phyloP scores from a whole-genome alignment of 345 rosid species.

The Salix arbutifolia region DNA sequence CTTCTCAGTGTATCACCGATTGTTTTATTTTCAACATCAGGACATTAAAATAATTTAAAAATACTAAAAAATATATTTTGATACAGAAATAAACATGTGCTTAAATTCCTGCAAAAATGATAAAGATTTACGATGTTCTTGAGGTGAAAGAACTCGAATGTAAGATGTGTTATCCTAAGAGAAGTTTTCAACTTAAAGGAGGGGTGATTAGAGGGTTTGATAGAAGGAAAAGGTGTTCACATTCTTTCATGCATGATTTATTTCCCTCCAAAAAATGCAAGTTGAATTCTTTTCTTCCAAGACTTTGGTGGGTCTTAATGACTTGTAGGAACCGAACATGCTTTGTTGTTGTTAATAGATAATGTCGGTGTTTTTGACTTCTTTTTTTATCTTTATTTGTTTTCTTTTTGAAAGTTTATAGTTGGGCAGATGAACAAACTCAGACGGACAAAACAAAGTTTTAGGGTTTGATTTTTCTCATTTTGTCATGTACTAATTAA shows the following conservation, averaged over 20 bases:
- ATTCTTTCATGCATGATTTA: not conserved
- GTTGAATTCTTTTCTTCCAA: not conserved
- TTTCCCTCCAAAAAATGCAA: conserved; percentile 19
- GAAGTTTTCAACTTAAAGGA: no score
- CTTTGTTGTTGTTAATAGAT: conserved; percentile 32
- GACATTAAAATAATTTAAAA: no score
- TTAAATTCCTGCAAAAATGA: no score
- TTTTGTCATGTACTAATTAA: not conserved
- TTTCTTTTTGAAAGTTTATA: conserved; percentile 12
- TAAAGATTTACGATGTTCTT: no score
- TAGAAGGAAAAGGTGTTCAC: not conserved
- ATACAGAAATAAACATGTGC: no score
- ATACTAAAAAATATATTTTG: no score
- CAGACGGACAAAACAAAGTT: conserved; percentile 41
- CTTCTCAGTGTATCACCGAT: no score
- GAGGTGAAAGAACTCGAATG: no score
- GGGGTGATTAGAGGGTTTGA: no score
- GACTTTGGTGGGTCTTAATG: not conserved
- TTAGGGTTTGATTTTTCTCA: not conserved
- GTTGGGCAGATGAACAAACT: conserved; percentile 62
- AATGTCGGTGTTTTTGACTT: conserved; percentile 23
- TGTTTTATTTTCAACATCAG: no score
- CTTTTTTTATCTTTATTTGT: not conserved
- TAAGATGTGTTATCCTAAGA: no score
- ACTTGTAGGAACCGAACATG: not conserved